These are phyloP conservation scores for Blastobotrys arbuscula DNA, from an alignment of 1,139 yeast genomes.

Conservation along the genomic window DNA sequence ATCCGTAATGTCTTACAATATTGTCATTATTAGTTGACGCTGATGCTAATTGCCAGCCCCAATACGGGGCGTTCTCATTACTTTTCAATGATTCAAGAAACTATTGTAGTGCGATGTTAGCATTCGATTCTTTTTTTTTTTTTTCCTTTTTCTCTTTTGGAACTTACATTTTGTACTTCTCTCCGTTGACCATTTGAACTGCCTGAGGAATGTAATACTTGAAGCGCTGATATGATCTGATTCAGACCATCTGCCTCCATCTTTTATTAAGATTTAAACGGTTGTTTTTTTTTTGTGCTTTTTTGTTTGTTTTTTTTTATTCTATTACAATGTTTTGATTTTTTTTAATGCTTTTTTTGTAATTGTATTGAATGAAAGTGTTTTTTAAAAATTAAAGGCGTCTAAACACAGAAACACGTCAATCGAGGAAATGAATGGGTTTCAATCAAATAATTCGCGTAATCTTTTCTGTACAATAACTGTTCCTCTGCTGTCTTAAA, in stretches of 20 bases:
- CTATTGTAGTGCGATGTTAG: conserved; percentile 19
- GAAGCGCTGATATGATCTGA: conserved; percentile 64
- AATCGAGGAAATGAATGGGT: too few relatives aligned
- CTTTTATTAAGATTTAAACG: conserved; percentile 47
- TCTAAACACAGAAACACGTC: too few relatives aligned
- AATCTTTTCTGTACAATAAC: too few relatives aligned
- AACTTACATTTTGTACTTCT: conserved; percentile 38
- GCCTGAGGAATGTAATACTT: conserved; percentile 67
- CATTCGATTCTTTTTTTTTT: not conserved
- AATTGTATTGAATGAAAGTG: too few relatives aligned
- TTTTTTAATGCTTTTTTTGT: too few relatives aligned
- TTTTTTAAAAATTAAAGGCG: too few relatives aligned
- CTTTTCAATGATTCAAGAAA: conserved; percentile 72
- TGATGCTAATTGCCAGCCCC: conserved; percentile 86
- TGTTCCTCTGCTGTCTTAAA: too few relatives aligned
- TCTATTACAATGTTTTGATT: not conserved
- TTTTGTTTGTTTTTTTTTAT: not conserved
- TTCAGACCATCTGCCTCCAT: conserved; percentile 29
- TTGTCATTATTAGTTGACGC: conserved; percentile 57
- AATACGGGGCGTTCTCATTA: conserved; percentile 78
- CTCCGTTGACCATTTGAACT: conserved; percentile 49
- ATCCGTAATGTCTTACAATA: conserved; percentile 85
- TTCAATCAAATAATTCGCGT: too few relatives aligned
- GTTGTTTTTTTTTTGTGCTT: not conserved
- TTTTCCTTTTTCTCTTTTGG: not conserved